Base-by-base conservation (phyloP, 805 yeast genomes). In the Myxozyma kluyveri region DNA sequence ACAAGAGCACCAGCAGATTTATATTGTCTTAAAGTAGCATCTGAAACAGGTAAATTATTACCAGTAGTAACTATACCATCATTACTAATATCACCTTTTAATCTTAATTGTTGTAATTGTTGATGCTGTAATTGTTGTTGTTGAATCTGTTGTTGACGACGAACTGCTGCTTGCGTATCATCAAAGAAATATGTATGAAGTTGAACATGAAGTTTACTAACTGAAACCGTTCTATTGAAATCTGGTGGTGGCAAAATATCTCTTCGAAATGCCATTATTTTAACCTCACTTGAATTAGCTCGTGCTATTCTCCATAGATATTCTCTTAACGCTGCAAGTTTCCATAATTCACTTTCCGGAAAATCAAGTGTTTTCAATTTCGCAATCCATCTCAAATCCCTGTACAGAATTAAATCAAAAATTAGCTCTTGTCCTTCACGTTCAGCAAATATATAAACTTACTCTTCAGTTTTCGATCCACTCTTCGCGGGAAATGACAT, bases 321-420 rank as follows among this genome's bases (percentile, higher is more conserved):
- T 26, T 83, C 83, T 50, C 90, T 74, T 50, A 88, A 67, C 2
- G 79, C 79, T 14, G 83, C 82, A 10, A 91, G 69, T 66, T 90
- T 91, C 97, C 97, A 91, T 23, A 87, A 61, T 41, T 88, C 95
- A 5, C 72, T 74, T 7, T 82, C 88, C 5, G 73, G 74, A 46
- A 91, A 69, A 0, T 97, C 98, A n/a, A 87, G 74, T 1, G 83
- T 74, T 42, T 79, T 76, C 39, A 91, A 71, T 56, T 83, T 81
- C 33, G 79, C 79, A n/a, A 88, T 71, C 89, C 96, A 85, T 29
- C 75, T 75, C 50, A 77, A 74, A 66, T 87, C 96, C 51, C 80
- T 85, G 37, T 12, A 36, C 4, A 10, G n/a, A 14, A 10, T 7
- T 14, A 2, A 17, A n/a, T n/a, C n/a, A n/a, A n/a, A n/a, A n/a